Percentiles rank a stretch among this genome's conserved stretches.
Evolutionary conservation across 2,329 filamentous ascomycete species (phyloP).

Genomic region (Aureobasidium sp.): DNA sequence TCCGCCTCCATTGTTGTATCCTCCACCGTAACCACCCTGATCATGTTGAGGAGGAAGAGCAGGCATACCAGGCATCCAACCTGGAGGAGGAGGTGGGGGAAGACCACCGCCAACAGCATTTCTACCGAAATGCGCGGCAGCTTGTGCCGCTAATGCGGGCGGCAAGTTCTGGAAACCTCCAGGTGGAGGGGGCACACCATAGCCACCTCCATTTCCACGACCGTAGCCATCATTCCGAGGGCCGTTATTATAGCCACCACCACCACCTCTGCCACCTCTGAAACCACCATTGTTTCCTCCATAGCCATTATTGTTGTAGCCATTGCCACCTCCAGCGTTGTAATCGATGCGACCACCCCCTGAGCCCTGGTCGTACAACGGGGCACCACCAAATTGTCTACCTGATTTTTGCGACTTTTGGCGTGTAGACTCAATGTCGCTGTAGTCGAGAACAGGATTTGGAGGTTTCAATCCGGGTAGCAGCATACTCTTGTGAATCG

Average conservation of each 20-base stretch:
- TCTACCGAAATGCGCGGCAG: slow-evolving; percentile 28
- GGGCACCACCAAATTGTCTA: slow-evolving; percentile 64
- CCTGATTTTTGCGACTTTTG: slow-evolving; percentile 58
- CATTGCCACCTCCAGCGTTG: slow-evolving; percentile 5
- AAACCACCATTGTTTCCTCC: slow-evolving; percentile 17
- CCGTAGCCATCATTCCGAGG: slow-evolving; percentile 18
- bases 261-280: slow-evolving; percentile 21
- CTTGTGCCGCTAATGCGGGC: slow-evolving; percentile 29
- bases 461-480: slow-evolving; percentile 74
- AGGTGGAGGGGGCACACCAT: slow-evolving; percentile 21
- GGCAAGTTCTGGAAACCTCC: slow-evolving; percentile 26
- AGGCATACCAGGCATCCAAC: slow-evolving; percentile 23
- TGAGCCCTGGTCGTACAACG: slow-evolving; percentile 45
- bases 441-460: slow-evolving; percentile 62
- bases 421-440: slow-evolving; percentile 68
- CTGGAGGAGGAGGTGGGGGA: slow-evolving; percentile 20
- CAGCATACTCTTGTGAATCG: slow-evolving; percentile 88
- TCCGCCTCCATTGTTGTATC: slow-evolving; percentile 23
- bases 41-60: slow-evolving; percentile 21
- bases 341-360: slow-evolving; percentile 31
- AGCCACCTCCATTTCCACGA: slow-evolving; percentile 8
- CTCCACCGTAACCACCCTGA: slow-evolving; percentile 22
- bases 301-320: slow-evolving; percentile 21
- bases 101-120: slow-evolving; percentile 19
- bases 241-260: slow-evolving; percentile 22